These are phyloP conservation scores for Anthracocystis setariae DNA, from an alignment of 1,284 basidiomycete species.

Conservation along the genomic window DNA sequence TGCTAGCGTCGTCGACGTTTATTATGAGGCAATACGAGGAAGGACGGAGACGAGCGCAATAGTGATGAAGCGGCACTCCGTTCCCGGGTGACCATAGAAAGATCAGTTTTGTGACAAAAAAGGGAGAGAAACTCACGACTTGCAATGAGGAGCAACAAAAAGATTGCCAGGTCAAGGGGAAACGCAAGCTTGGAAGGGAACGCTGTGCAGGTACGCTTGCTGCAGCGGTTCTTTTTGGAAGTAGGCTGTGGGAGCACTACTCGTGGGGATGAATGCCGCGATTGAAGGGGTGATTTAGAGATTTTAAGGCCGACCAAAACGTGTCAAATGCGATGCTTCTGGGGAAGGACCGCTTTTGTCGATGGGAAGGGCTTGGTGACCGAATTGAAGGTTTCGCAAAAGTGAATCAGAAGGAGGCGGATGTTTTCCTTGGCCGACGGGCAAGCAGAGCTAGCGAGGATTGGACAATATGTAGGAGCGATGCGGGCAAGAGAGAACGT, in stretches of 20 bases:
- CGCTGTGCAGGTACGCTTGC: not conserved
- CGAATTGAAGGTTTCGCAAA: not conserved
- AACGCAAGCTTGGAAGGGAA: no score
- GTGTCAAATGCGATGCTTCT: conserved; percentile 12
- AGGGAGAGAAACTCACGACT: conserved; percentile 28
- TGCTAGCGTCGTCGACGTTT: conserved; percentile 44
- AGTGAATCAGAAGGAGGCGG: not conserved
- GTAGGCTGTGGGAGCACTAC: conserved; percentile 3
- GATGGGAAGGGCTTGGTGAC: not conserved
- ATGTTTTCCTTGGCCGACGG: no score
- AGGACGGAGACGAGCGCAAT: not conserved
- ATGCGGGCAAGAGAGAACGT: no score
- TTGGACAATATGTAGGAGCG: no score
- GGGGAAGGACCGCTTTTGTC: not conserved
- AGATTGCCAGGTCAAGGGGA: conserved; percentile 1
- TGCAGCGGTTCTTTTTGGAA: not conserved
- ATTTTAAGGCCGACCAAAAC: conserved; percentile 10
- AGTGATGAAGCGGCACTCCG: not conserved
- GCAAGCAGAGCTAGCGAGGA: no score
- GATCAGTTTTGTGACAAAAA: not conserved
- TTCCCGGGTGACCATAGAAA: not conserved
- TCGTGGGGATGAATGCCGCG: conserved; percentile 36
- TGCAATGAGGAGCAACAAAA: conserved; percentile 19
- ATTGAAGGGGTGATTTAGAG: conserved; percentile 38
- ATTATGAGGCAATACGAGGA: conserved; percentile 25